Conservation (phyloP, 2,329 filamentous ascomycete genomes). For the Rutstroemia sp. region DNA sequence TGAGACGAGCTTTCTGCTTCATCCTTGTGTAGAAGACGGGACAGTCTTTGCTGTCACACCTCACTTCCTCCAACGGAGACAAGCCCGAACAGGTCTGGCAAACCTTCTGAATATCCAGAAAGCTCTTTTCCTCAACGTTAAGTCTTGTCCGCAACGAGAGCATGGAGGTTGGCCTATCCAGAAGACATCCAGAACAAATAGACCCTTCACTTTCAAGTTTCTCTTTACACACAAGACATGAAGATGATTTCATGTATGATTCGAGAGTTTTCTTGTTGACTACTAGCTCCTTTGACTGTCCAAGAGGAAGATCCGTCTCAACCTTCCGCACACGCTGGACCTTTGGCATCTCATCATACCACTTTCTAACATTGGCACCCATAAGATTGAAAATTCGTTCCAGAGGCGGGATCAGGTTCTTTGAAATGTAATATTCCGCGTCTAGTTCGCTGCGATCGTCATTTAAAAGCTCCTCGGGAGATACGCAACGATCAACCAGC, state of each 20-base stretch:
- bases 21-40: slow-evolving; percentile 80
- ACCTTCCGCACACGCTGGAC: slow-evolving; percentile 63
- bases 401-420: slow-evolving; percentile 89
- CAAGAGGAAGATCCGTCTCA: slow-evolving; percentile 22
- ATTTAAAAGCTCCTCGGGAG: slow-evolving; percentile 72
- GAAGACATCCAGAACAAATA: slow-evolving; percentile 53
- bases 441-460: slow-evolving; percentile 77
- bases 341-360: slow-evolving; percentile 98
- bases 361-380: slow-evolving; percentile 79
- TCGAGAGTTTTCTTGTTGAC: slow-evolving; percentile 66
- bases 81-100: slow-evolving; percentile 76
- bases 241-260: slow-evolving; percentile 77
- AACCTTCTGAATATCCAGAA: slow-evolving; percentile 57
- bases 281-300: slow-evolving; percentile 33
- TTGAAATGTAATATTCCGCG: slow-evolving; percentile 92
- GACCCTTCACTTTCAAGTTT: slow-evolving; percentile 37
- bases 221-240: slow-evolving; percentile 66
- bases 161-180: slow-evolving; percentile 51
- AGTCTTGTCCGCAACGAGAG: slow-evolving; percentile 56
- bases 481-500: slow-evolving; percentile 82
- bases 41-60: slow-evolving; percentile 86
- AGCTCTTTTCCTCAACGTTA: slow-evolving; percentile 54
- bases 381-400: slow-evolving; percentile 96
- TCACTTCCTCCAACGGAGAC: slow-evolving; percentile 67
- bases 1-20: slow-evolving; percentile 47